A percentile compares a stretch with the other conserved stretches of the same genome.
Conservation (phyloP, 306 rosid genomes). For the Arachis stenosperma region DNA sequence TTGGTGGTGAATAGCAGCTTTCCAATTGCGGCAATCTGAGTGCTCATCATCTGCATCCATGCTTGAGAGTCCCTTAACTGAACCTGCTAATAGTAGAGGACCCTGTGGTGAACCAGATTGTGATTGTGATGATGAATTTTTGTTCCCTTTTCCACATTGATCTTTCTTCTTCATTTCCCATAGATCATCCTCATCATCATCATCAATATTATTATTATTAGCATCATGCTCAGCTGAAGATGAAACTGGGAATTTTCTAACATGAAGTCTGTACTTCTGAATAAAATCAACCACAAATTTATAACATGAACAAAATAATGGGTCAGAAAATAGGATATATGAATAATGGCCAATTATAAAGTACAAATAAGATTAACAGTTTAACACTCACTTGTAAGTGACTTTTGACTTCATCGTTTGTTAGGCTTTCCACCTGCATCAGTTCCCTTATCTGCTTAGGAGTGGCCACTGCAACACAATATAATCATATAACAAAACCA, state of each 20-base stretch:
- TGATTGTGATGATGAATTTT: constrained; percentile 3
- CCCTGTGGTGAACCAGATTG: constrained; percentile 77
- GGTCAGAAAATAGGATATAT: background rate
- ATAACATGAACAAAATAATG: constrained; percentile 2
- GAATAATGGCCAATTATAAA: background rate
- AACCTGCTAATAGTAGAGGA: constrained; percentile 57
- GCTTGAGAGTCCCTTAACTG: constrained; percentile 60
- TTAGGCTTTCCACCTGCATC: constrained; percentile 83
- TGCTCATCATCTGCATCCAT: constrained; percentile 72
- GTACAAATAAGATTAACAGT: background rate
- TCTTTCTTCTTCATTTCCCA: constrained; percentile 48
- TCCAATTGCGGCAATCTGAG: constrained; percentile 83
- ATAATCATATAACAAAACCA: background rate
- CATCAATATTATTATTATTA: constrained; percentile 13
- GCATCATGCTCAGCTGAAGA: constrained; percentile 39
- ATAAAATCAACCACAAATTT: constrained; percentile 16
- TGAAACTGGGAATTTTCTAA: constrained; percentile 58
- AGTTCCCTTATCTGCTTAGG: constrained; percentile 95
- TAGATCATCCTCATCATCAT: constrained; percentile 37
- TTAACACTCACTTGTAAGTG: constrained; percentile 73
- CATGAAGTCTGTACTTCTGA: constrained; percentile 93
- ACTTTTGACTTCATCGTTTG: constrained; percentile 97
- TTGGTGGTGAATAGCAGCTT: constrained; percentile 52
- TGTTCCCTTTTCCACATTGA: constrained; percentile 51
- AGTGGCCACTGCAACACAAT: constrained; percentile 68